These are phyloP conservation scores for Paramecium octaurelia DNA, from an alignment of 73 alveolate genomes.

Conservation along the genomic window DNA sequence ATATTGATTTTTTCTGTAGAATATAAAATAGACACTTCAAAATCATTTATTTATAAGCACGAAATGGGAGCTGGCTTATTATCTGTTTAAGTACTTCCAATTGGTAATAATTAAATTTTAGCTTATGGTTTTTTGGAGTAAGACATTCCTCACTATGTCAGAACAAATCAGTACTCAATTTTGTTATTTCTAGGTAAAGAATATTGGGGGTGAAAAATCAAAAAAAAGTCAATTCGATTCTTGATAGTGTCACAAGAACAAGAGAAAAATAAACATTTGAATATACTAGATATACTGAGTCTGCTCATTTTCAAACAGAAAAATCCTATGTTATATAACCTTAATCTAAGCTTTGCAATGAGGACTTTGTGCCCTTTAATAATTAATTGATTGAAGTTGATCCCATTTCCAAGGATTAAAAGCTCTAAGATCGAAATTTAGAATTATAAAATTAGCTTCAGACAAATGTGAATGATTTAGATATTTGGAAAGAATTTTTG, in stretches of 20 bases:
- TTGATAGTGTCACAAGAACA: not conserved
- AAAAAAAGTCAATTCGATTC: not conserved
- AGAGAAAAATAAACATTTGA: not conserved
- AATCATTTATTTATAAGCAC: slow-evolving; percentile 13
- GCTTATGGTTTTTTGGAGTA: not conserved
- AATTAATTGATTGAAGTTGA: not conserved
- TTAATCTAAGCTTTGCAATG: not conserved
- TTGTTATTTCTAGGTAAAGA: not conserved
- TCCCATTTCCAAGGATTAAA: not conserved
- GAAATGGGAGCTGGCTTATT: slow-evolving; percentile 23
- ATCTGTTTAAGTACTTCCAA: not conserved
- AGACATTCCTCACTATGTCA: not conserved
- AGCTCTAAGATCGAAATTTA: slow-evolving; percentile 14
- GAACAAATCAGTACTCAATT: not conserved
- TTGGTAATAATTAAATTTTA: slow-evolving; percentile 11
- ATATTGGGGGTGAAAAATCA: not conserved
- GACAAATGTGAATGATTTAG: not conserved
- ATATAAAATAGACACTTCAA: slow-evolving; percentile 6
- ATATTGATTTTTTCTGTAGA: not conserved
- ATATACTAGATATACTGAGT: not conserved
- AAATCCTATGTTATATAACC: not conserved
- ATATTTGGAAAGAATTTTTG: slow-evolving; percentile 21
- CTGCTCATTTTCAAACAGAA: not conserved
- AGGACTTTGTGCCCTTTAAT: not conserved
- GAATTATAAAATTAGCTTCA: not conserved